Evolutionary conservation across 495 filamentous ascomycete genomes (phyloP), one percentile per base, ranked within the genome.

Genomic region (Daldinia loculata): DNA sequence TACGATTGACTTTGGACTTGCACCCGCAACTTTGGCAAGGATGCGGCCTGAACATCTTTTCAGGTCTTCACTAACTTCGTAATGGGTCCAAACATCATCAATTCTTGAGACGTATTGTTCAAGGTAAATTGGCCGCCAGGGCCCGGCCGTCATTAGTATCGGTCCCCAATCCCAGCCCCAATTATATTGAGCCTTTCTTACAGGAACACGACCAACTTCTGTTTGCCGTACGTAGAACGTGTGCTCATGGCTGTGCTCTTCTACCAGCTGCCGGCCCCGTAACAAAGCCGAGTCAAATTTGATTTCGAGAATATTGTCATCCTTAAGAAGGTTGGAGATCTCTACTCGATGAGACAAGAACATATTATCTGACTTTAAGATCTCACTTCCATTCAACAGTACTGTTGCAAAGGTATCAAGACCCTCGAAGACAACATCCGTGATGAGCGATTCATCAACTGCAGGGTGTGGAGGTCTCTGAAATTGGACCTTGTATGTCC

Each of bases 141-240:
- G 90, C 3, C 92, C 92, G 43, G 87, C 89, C 6, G 90, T 92
- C 72, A 92, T 84, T 24, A 93, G 66, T 5, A 88, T 84, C 24
- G 92, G 92, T 9, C 91, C 92, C 92, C 91, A 94, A 74, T 94
- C 92, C 92, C 92, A 94, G 26, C 92, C 91, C 88, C 89, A 93
- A 65, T 92, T 89, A 68, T 92, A 63, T 89, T 87, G 78, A 85
- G 80, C 75, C 71, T 84, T 84, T 19, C 81, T 71, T 6, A 82
- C 79, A 1, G 82, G 76, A 0, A 80, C 80, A 36, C 81, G 72
- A 56, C 78, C 79, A 39, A 81, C 74, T 48, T 83, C 80, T 1
- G 82, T 84, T 74, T 84, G 82, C 43, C 82, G 79, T 6, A 83
- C 82, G 27, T 82, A 81, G 66, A 82, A 82, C 7, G 79, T 77